Evolutionary conservation across 2,329 filamentous ascomycete genomes (phyloP).

Genomic region (Botrytis elliptica): DNA sequence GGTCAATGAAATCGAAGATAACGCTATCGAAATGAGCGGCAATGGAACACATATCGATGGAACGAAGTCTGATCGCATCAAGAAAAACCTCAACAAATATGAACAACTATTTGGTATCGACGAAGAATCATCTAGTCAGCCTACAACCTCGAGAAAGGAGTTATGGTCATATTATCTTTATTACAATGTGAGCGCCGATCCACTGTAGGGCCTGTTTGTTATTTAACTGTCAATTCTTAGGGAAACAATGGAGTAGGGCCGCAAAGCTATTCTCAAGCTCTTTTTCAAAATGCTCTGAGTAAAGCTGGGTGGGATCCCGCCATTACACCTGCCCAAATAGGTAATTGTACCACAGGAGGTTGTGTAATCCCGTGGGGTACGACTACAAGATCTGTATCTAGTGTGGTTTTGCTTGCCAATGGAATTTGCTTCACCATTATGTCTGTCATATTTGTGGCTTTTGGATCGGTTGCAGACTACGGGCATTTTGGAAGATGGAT

Average conservation of each 20-base stretch:
- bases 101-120: conserved; percentile 42
- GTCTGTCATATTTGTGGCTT: conserved; percentile 44
- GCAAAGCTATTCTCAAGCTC: conserved; percentile 43
- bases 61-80: conserved; percentile 26
- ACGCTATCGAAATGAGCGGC: conserved; percentile 16
- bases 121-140: conserved; percentile 41
- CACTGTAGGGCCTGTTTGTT: not conserved
- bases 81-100: conserved; percentile 35
- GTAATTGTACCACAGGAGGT: conserved; percentile 33
- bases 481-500: conserved; percentile 45
- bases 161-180: conserved; percentile 47
- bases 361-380: conserved; percentile 44
- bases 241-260: conserved; percentile 46
- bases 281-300: conserved; percentile 45
- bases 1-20: conserved; percentile 19
- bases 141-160: conserved; percentile 44
- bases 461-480: conserved; percentile 46
- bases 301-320: conserved; percentile 42
- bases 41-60: conserved; percentile 21
- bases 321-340: conserved; percentile 33
- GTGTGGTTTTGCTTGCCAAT: conserved; percentile 44
- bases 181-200: conserved; percentile 39
- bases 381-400: conserved; percentile 41
- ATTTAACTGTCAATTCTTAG: conserved; percentile 21
- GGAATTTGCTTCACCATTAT: conserved; percentile 45